Conservation (phyloP, 306 rosid species). For the Canavalia gladiata region DNA sequence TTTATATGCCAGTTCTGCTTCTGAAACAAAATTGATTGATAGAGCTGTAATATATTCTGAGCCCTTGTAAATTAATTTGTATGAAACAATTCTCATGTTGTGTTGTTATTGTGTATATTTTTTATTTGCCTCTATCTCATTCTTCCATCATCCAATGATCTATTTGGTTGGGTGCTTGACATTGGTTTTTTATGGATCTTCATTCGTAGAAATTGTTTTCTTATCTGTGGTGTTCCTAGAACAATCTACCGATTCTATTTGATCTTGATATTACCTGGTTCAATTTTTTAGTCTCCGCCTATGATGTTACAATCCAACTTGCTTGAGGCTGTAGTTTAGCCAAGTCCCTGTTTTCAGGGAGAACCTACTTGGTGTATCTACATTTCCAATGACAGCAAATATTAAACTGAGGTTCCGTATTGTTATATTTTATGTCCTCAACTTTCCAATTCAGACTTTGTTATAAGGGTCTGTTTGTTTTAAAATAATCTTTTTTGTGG, state of each 20-base stretch:
- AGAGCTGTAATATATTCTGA: slow-evolving; percentile 84
- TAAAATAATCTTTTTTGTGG: background rate
- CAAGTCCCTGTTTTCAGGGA: slow-evolving; percentile 52
- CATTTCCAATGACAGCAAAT: slow-evolving; percentile 54
- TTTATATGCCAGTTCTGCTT: slow-evolving; percentile 98
- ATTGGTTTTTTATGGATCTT: slow-evolving; percentile 5
- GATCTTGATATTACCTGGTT: too few species aligned
- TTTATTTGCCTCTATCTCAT: background rate
- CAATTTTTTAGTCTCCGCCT: background rate
- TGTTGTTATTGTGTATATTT: background rate
- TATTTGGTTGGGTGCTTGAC: background rate
- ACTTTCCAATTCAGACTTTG: background rate
- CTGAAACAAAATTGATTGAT: slow-evolving; percentile 80
- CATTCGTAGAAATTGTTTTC: background rate
- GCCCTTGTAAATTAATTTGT: slow-evolving; percentile 17
- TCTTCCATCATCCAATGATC: background rate
- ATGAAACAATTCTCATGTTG: background rate
- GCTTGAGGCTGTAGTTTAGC: slow-evolving; percentile 49
- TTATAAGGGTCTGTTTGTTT: background rate
- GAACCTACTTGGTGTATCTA: slow-evolving; percentile 59
- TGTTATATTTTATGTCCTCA: background rate
- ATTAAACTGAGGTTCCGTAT: slow-evolving; percentile 47
- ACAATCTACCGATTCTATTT: too few species aligned
- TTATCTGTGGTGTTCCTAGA: background rate
- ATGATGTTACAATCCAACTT: slow-evolving; percentile 70